Base-by-base conservation (phyloP, 2,329 filamentous ascomycete species). In the Trichoderma atroviride region DNA sequence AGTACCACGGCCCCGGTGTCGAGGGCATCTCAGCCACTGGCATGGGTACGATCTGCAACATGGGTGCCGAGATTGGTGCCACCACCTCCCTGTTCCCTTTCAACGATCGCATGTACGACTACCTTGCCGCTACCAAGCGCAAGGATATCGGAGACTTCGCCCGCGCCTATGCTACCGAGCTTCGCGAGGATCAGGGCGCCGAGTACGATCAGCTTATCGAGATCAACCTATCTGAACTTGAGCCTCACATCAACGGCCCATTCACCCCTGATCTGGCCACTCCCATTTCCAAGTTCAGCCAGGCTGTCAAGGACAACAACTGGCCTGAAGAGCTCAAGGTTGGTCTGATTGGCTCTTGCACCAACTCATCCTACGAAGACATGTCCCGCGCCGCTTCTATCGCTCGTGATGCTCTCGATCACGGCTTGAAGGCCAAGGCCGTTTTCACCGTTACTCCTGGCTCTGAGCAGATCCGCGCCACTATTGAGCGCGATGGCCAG, bases 241-340 rank as follows among this genome's bases (percentile, higher is more conserved):
- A 99, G 86, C 96, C 96, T 74, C 93, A 98, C 81, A 94, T 99
- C 86, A 99, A 99, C 86, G 96, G 96, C 74, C 96, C 96, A 73
- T 98, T 98, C 89, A 99, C 96, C 33, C 96, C 96, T 71, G 96
- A 99, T 89, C 87, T 99, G 83, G 94, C 94, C 68, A 98, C 96
- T 9, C 96, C 96, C 63, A 96, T 99, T 81, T 97, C 93, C 84
- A 96, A 97, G 86, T 97, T 98, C 86, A 93, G 92, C 83, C 91
- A 96, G 78, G 93, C 93, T 74, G 95, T 95, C 78, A 94, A 96
- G 86, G 89, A 91, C 78, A 97, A 99, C 85, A 89, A 91, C 82
- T 99, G 96, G 96, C 96, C 96, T 24, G 91, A 96, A 82, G 94
- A 97, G 80, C 87, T 99, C 78, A 97, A 97, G 86, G 96, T 97